These are phyloP conservation scores for Rhipidocladum racemiflorum DNA, from an alignment of 176 grass and related monocot species.

Conservation along the genomic window DNA sequence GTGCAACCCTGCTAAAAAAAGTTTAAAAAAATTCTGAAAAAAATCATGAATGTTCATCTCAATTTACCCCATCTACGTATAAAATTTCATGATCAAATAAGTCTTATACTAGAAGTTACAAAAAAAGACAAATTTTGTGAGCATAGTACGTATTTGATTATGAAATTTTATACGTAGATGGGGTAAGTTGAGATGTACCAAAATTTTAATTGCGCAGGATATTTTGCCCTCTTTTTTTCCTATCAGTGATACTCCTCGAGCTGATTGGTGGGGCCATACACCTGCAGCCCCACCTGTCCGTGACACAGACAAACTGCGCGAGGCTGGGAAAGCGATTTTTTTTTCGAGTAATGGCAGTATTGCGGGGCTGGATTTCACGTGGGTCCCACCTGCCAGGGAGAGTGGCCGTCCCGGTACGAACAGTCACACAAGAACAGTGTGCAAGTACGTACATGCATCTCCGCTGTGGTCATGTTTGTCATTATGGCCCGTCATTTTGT, in stretches of 20 bases:
- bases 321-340: background rate
- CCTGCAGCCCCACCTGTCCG: background rate
- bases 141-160: too few relatives aligned
- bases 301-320: background rate
- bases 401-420: background rate
- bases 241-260: background rate
- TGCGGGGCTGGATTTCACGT: background rate
- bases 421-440: background rate
- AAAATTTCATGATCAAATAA: too few relatives aligned
- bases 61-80: too few relatives aligned
- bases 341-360: background rate
- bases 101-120: too few relatives aligned
- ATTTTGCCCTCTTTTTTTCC: too few relatives aligned
- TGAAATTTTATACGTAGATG: too few relatives aligned
- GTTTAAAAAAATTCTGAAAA: too few relatives aligned
- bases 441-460: background rate
- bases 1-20: too few relatives aligned
- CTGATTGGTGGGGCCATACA: background rate
- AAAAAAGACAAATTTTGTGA: too few relatives aligned
- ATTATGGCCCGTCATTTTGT: background rate
- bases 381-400: background rate
- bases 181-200: too few relatives aligned
- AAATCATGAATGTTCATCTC: too few relatives aligned
- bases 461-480: background rate
- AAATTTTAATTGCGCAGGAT: too few relatives aligned